Percentiles rank a stretch among this genome's conserved stretches.
phyloP scores from a whole-genome alignment of 306 rosid genomes.

The Lathyrus sativus region DNA sequence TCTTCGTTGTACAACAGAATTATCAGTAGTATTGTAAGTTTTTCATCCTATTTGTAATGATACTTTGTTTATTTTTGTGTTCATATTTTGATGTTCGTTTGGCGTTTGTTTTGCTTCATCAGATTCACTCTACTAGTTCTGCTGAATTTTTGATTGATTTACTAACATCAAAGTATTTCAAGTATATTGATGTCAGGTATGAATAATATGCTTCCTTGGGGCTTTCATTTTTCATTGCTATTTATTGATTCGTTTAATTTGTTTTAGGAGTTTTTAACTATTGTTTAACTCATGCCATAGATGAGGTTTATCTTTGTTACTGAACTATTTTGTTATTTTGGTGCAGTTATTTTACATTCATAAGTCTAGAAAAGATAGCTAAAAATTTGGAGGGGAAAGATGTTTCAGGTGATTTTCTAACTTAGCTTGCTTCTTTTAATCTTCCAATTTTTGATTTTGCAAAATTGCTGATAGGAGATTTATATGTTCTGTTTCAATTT shows the following conservation, averaged over 20 bases:
- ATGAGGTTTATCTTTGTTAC: slow-evolving; percentile 10
- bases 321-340: slow-evolving; percentile 35
- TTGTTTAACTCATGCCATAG: no score
- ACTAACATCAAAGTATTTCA: slow-evolving; percentile 71
- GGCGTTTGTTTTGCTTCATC: slow-evolving; percentile 27
- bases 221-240: slow-evolving; percentile 5
- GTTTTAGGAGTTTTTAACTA: no score
- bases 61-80: not conserved
- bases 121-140: slow-evolving; percentile 52
- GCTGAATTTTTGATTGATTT: slow-evolving; percentile 52
- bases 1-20: slow-evolving; percentile 76
- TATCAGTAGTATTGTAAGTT: slow-evolving; percentile 67
- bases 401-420: slow-evolving; percentile 56
- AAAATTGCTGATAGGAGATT: slow-evolving; percentile 9
- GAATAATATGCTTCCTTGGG: slow-evolving; percentile 29
- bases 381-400: slow-evolving; percentile 58
- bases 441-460: not conserved
- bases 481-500: slow-evolving; percentile 18
- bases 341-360: slow-evolving; percentile 81
- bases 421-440: slow-evolving; percentile 3
- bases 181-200: slow-evolving; percentile 81
- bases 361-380: slow-evolving; percentile 67
- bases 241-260: slow-evolving; percentile 7
- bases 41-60: not conserved
- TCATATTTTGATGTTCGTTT: slow-evolving; percentile 12